Evolutionary conservation across 805 yeast genomes (phyloP).

Genomic region (Hanseniaspora singularis): DNA sequence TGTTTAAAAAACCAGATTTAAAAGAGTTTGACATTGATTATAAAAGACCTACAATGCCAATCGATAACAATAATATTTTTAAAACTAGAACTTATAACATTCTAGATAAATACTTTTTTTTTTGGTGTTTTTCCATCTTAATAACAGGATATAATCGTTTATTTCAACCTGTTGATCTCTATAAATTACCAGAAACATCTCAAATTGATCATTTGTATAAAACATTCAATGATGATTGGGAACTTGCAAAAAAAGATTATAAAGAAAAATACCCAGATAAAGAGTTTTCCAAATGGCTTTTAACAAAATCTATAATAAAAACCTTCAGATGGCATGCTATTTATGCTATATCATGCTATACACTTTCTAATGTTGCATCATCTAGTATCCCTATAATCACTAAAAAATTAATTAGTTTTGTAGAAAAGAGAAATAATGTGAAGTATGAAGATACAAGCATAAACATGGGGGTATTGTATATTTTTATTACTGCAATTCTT

Average conservation of each 20-base stretch:
- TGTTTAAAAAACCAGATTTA: neutral
- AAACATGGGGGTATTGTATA: conserved; percentile 62
- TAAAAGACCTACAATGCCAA: conserved; percentile 7
- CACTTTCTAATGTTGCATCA: conserved; percentile 36
- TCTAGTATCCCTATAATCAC: conserved; percentile 58
- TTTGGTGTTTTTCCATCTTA: conserved; percentile 60
- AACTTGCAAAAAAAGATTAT: conserved; percentile 25
- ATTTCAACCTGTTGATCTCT: conserved; percentile 52
- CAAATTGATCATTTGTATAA: conserved; percentile 33
- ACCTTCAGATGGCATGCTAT: conserved; percentile 41
- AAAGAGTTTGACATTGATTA: conserved; percentile 6
- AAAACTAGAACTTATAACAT: conserved; percentile 5
- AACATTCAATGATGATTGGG: conserved; percentile 30
- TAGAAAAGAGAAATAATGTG: conserved; percentile 36
- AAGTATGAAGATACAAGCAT: conserved; percentile 17
- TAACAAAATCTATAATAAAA: conserved; percentile 34
- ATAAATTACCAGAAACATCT: conserved; percentile 33
- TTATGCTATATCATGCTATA: conserved; percentile 34
- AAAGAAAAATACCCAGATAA: conserved; percentile 25
- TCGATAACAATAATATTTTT: conserved; percentile 12
- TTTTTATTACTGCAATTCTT: conserved; percentile 54
- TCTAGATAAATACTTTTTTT: conserved; percentile 32
- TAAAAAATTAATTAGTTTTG: conserved; percentile 50
- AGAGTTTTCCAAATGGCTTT: conserved; percentile 27
- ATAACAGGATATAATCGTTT: conserved; percentile 62